Evolutionary conservation across 164 flowering plant genomes (phyloP), one percentile per base, ranked within the genome.

Genomic region (Taxillus chinensis): DNA sequence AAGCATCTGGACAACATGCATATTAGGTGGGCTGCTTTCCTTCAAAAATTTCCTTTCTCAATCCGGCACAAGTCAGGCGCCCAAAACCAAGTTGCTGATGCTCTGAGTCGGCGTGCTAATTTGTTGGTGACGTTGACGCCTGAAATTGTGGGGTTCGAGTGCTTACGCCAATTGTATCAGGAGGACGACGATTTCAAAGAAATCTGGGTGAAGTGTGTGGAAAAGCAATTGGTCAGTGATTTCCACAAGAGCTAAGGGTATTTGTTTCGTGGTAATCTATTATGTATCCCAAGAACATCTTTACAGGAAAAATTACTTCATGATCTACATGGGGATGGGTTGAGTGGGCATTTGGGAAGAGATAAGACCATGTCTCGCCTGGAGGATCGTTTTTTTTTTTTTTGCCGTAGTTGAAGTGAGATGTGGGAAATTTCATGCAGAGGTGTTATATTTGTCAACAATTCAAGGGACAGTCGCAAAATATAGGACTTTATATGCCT

Each of bases 401-500:
- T 49, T 9, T 14, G 48, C 55, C 0, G 15, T 5, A 9, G 14
- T 52, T n/a, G 2, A 55, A 17, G 13, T 1, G n/a, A 3, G 38
- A 7, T 55, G 10, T 4, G 8, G 59, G 12, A 0, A 5, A 55
- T 39, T 15, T 55, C 5, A 4, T 15, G 40, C 9, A 6, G 59
- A 55, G 5, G 39, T 65, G 68, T n/a, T 11, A 14, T 8, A 41
- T 38, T 7, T 65, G 68, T 27, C 43, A 57, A 10, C 27, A 38
- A 6, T 38, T 45, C 4, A 65, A 65, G 40, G 46, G 45, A 5
- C 62, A 57, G 7, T 0, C 6, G 2, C 61, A 56, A 38, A 58
- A 65, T 39, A 38, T 27, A 0, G 55, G 68, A 8, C 16, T 65
- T 5, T 65, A 65, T 17, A 53, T 53, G 56, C 56, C 56, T 2